A percentile compares a stretch with the other conserved stretches of the same genome.
Evolutionary conservation across 176 grass and related monocot species (phyloP).

Genomic region (Oryza meyeriana): DNA sequence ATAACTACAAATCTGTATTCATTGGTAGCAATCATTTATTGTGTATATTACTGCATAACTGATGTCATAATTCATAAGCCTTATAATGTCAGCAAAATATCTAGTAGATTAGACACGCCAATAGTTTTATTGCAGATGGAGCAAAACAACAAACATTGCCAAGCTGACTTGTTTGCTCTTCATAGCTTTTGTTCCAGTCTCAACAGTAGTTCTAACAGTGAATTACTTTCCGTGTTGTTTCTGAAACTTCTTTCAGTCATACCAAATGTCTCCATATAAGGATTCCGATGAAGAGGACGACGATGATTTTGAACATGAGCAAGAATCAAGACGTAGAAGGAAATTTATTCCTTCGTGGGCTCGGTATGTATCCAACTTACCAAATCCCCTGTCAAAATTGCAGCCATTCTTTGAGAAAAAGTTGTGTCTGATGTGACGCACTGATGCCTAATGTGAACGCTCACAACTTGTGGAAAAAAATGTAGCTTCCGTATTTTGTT

Average conservation of each 20-base stretch:
- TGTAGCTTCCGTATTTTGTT: conserved; percentile 1
- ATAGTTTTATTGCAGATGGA: not conserved
- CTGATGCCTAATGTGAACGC: conserved; percentile 17
- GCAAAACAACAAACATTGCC: not conserved
- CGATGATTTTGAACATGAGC: conserved; percentile 49
- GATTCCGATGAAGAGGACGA: conserved; percentile 82
- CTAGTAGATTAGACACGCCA: conserved; percentile 7
- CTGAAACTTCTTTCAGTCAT: conserved; percentile 47
- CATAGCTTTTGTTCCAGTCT: conserved; percentile 9
- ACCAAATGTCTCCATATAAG: conserved; percentile 88
- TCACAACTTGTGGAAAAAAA: not conserved
- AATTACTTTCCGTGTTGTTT: conserved; percentile 24
- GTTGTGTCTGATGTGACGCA: not conserved
- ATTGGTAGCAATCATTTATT: not conserved
- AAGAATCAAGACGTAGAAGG: conserved; percentile 54
- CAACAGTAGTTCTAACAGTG: not conserved
- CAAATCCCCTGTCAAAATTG: not conserved
- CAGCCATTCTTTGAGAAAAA: not conserved
- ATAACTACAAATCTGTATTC: conserved; percentile 1
- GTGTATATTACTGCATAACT: not conserved
- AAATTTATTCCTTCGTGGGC: conserved; percentile 87
- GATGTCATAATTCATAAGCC: not conserved
- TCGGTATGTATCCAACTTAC: conserved; percentile 45
- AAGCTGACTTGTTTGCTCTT: conserved; percentile 2
- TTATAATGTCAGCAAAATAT: not conserved